Base-by-base conservation (phyloP, 768 basidiomycete genomes). In the Cystofilobasidium macerans region DNA sequence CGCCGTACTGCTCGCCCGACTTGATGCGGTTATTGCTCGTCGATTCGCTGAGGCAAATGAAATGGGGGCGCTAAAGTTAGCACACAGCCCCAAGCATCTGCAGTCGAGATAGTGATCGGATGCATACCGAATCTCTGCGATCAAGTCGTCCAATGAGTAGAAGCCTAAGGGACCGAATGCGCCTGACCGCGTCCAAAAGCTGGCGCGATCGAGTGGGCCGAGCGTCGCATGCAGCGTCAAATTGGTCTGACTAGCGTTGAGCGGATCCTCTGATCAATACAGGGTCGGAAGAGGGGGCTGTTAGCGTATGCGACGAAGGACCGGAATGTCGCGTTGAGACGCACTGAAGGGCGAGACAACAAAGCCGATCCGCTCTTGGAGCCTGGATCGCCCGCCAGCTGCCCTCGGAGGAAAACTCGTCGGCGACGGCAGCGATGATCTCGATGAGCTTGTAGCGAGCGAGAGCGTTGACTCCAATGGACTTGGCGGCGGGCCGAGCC, bases 1-100 rank as follows among this genome's bases (percentile, higher is more conserved):
- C 51, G 22, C 35, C 32, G 45, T 45, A 54, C 0, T 30, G 5
- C 1, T 26, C 12, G 51, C 65, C 65, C 8, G 67, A 57, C 28
- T 58, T 57, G 62, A 68, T 53, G 24, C 67, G 67, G 30, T 68
- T 68, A 57, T 68, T 68, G 33, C 61, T 57, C 7, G 67, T 57
- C 18, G 61, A 62, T 54, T 68, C 67, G 3, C 67, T 68, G 40
- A 2, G 7, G 14, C 11, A 18, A 12, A 22, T 3, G 5, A 20
- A 33, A 2, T 16, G 5, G 22, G 16, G 7, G 42, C 42, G 5
- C 4, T 13, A 20, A 5, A 20, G 14, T 20, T 8, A 57, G 32
- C 22, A 51, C 28, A 40, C 9, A 28, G 26, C 18, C 16, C 2
- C 20, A 3, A n/a, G 18, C 26, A 26, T 24, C 33, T 30, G 16